A percentile compares a stretch with the other conserved stretches of the same genome.
Evolutionary conservation across 805 yeast genomes (phyloP).

Genomic region (Yarrowia deformans): DNA sequence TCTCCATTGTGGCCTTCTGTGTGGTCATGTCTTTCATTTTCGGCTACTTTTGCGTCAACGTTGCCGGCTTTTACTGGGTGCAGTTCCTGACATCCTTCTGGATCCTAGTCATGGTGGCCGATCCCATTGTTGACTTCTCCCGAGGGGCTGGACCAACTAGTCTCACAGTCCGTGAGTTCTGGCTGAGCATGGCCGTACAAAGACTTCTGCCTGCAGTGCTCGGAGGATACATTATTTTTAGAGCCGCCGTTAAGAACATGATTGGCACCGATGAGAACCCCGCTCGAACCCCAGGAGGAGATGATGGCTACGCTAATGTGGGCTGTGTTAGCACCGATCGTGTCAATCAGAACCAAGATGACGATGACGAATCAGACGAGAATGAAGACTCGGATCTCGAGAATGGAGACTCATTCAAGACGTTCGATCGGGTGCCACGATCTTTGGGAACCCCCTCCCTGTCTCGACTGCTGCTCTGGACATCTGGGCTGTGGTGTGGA

Average conservation of each 20-base stretch:
- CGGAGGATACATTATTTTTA: conserved; percentile 74
- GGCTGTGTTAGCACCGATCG: neutral
- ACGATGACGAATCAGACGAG: neutral
- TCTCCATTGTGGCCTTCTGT: conserved; percentile 63
- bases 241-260: conserved; percentile 43
- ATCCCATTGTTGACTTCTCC: conserved; percentile 59
- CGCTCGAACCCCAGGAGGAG: neutral
- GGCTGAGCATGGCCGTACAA: conserved; percentile 60
- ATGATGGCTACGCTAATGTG: conserved; percentile 7
- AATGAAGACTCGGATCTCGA: neutral
- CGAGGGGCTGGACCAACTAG: neutral
- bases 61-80: conserved; percentile 68
- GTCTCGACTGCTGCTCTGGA: conserved; percentile 65
- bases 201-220: conserved; percentile 78
- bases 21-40: conserved; percentile 58
- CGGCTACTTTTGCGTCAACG: conserved; percentile 57
- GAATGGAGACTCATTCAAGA: neutral
- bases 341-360: neutral
- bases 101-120: conserved; percentile 82
- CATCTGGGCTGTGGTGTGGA: conserved; percentile 84
- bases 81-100: conserved; percentile 74
- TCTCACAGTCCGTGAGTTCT: neutral
- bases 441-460: conserved; percentile 41
- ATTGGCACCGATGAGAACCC: conserved; percentile 51
- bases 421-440: neutral